Conservation (phyloP, 768 basidiomycete genomes). For the Tylopilus felleus region DNA sequence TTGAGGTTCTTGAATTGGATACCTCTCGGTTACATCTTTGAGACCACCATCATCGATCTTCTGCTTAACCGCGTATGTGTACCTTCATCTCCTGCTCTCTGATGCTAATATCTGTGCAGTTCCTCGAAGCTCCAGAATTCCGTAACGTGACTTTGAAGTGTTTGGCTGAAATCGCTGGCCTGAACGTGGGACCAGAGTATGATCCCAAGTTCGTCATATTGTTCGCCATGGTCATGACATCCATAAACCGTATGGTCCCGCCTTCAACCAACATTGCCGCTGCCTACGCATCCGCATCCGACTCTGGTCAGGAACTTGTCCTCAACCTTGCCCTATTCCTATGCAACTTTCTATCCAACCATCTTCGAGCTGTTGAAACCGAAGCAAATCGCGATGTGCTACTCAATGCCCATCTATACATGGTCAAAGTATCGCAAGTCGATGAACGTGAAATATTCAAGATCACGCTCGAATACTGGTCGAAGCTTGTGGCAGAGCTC, state of each 20-base stretch:
- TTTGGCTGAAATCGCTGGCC: conserved; percentile 91
- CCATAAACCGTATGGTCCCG: conserved; percentile 94
- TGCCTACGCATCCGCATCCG: conserved; percentile 85
- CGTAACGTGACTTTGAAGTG: conserved; percentile 97
- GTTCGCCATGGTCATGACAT: conserved; percentile 98
- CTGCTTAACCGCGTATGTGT: conserved; percentile 81
- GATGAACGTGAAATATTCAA: conserved; percentile 99
- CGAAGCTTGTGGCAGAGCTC: conserved; percentile 90
- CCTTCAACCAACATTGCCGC: conserved; percentile 92
- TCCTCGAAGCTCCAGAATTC: conserved; percentile 95
- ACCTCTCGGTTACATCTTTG: conserved; percentile 97
- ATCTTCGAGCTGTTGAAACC: conserved; percentile 92
- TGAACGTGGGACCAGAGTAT: conserved; percentile 94
- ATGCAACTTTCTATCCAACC: conserved; percentile 90
- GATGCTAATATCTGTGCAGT: conserved; percentile 46
- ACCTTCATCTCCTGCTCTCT: conserved; percentile 8
- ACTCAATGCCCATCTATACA: conserved; percentile 94
- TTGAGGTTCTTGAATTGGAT: conserved; percentile 99
- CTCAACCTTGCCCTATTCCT: conserved; percentile 98
- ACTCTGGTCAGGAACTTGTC: conserved; percentile 94
- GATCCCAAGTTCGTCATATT: conserved; percentile 97
- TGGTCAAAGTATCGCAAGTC: conserved; percentile 97
- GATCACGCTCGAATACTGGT: conserved; percentile 98
- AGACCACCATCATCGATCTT: conserved; percentile 94
- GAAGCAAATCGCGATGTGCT: conserved; percentile 87